Base-by-base conservation (phyloP, 1,139 yeast species). In the Magnusiomyces ingens region DNA sequence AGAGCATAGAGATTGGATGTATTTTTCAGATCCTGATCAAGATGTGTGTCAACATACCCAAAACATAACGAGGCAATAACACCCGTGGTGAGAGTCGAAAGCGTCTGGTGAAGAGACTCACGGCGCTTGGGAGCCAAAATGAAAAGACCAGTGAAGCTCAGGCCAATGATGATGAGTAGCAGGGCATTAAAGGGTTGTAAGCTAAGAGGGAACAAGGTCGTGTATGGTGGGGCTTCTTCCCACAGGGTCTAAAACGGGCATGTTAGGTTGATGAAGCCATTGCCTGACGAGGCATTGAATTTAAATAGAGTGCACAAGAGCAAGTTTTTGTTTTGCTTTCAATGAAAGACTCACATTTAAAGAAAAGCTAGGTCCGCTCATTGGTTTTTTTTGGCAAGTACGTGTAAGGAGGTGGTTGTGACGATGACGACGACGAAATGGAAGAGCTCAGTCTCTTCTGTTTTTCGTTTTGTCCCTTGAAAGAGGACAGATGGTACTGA, bases 31-130 rank as follows among this genome's bases (percentile, higher is more conserved):
- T 35, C 13, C 13, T 10, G 10, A 13, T 10, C 10, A 10, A 35
- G 37, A 35, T 35, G 13, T 35, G 13, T 35, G 5, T 3, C n/a
- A 11, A 61, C 68, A 52, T 58, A 69, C 60, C 75, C 73, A 52
- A 67, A 63, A 10, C 68, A 60, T 3, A 64, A 32, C 2, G 73
- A 67, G 1, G 72, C 72, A 0, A 62, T 52, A 2, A 62, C 55
- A 8, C 67, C 65, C 26, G 63, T 51, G 6, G 60, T 15, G 12
- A 66, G 48, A 26, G 64, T 60, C 48, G 54, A 52, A 29, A 59
- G 32, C 19, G 64, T 59, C 8, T 65, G 32, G 17, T 17, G 36
- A 11, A 35, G 10, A 26, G 36, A 41, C 12, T 47, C 37, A n/a
- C 19, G 13, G 21, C 12, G 45, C 48, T 42, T 56, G 41, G 53